Conservation (phyloP, 345 rosid species). For the Linum tenue region DNA sequence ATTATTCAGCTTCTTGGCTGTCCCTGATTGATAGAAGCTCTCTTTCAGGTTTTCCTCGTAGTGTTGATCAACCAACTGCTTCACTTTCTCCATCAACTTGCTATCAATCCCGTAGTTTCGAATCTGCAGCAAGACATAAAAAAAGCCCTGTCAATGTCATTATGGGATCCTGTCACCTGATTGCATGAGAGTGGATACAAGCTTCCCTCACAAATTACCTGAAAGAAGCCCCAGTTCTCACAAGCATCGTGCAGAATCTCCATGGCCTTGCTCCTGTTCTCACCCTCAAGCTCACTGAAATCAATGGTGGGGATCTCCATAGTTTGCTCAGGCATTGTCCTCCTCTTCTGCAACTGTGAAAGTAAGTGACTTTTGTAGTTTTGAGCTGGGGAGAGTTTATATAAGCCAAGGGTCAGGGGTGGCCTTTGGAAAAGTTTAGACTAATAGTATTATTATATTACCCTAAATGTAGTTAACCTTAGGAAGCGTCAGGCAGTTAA, state of each 20-base stretch:
- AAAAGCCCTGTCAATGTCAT: background rate
- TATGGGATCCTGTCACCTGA: too few species aligned
- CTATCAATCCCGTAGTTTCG: slow-evolving; percentile 69
- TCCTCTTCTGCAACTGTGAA: slow-evolving; percentile 14
- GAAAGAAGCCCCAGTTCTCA: slow-evolving; percentile 79
- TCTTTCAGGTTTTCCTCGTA: slow-evolving; percentile 57
- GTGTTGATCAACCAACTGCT: slow-evolving; percentile 49
- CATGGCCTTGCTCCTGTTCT: slow-evolving; percentile 52
- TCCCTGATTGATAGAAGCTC: slow-evolving; percentile 57
- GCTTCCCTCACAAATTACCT: slow-evolving; percentile 27
- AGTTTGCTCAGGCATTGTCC: background rate
- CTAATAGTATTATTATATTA: too few species aligned
- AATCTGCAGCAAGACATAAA: slow-evolving; percentile 35
- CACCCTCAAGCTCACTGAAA: slow-evolving; percentile 55
- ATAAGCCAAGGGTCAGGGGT: slow-evolving; percentile 21
- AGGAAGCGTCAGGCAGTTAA: too few species aligned
- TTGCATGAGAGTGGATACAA: background rate
- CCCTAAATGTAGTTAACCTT: too few species aligned
- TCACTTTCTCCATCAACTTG: slow-evolving; percentile 72
- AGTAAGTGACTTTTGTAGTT: slow-evolving; percentile 1
- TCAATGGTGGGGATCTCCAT: slow-evolving; percentile 66
- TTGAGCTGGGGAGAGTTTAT: slow-evolving; percentile 21
- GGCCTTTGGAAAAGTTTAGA: too few species aligned
- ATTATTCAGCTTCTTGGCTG: slow-evolving; percentile 38
- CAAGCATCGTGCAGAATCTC: slow-evolving; percentile 69